Percentiles rank a stretch among this genome's conserved stretches.
Conservation (phyloP, 129 eudicot species). For the Cynara cardunculus region DNA sequence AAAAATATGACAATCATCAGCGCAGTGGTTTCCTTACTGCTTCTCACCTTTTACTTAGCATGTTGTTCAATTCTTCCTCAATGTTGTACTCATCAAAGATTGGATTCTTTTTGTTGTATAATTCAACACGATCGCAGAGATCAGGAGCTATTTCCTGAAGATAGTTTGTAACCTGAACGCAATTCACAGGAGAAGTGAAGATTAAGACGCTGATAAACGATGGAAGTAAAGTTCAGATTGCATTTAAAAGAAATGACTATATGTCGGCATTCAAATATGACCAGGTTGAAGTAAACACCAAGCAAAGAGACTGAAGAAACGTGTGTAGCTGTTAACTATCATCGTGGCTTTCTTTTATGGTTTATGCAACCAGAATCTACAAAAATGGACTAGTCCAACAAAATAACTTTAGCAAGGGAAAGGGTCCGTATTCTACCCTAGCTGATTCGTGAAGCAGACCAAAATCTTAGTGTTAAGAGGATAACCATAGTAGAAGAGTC, state of each 20-base stretch:
- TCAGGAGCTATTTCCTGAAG: conserved; percentile 90
- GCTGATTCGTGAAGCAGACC: background rate
- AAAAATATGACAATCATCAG: background rate
- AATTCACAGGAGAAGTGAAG: conserved; percentile 5
- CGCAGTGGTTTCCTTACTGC: background rate
- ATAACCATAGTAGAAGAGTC: background rate
- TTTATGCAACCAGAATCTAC: background rate
- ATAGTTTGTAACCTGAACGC: conserved; percentile 85
- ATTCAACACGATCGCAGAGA: conserved; percentile 84
- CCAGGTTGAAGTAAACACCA: background rate
- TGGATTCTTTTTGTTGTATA: conserved; percentile 75
- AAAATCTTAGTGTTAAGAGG: too few species aligned
- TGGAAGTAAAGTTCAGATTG: background rate
- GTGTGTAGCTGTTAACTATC: background rate
- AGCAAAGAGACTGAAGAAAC: background rate
- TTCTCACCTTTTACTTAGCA: conserved; percentile 82
- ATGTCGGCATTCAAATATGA: background rate
- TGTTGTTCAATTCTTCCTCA: conserved; percentile 84
- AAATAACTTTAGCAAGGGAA: background rate
- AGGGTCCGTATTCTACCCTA: background rate
- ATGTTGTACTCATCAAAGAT: conserved; percentile 86
- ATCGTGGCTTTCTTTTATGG: background rate
- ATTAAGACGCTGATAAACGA: conserved; percentile 1
- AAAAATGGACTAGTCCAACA: background rate
- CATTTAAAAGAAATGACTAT: background rate